A percentile compares a stretch with the other conserved stretches of the same genome.
phyloP scores from a whole-genome alignment of 768 basidiomycete species.

The Boletales sp. region DNA sequence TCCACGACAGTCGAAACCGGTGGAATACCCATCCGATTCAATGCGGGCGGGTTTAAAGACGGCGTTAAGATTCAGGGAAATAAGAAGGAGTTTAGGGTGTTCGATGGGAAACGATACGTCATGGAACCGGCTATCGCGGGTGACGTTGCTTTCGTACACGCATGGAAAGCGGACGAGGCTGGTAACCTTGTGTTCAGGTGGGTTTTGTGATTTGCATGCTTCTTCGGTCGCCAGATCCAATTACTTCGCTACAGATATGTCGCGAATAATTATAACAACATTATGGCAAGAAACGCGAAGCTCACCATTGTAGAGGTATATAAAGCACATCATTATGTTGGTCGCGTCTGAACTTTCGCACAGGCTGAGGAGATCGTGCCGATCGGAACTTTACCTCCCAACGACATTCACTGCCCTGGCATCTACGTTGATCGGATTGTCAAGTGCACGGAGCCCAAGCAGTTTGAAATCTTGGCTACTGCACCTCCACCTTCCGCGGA shows the following conservation, averaged over 20 bases:
- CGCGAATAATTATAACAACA: conserved; percentile 77
- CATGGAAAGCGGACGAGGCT: conserved; percentile 88
- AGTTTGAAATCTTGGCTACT: conserved; percentile 68
- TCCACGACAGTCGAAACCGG: conserved; percentile 75
- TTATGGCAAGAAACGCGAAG: conserved; percentile 84
- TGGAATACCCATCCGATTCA: conserved; percentile 72
- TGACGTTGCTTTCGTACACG: conserved; percentile 78
- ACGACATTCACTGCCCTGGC: conserved; percentile 75
- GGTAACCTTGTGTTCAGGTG: conserved; percentile 88
- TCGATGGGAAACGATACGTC: conserved; percentile 71
- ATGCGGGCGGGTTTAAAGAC: conserved; percentile 61
- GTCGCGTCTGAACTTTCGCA: neutral
- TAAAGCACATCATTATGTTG: conserved; percentile 1
- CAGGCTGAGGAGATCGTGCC: conserved; percentile 88
- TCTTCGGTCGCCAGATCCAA: neutral
- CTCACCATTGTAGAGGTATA: conserved; percentile 82
- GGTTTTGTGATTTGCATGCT: conserved; percentile 1
- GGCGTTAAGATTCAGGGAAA: conserved; percentile 69
- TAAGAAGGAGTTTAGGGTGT: conserved; percentile 67
- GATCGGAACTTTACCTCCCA: conserved; percentile 72
- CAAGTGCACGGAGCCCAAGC: conserved; percentile 65
- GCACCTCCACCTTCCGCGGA: conserved; percentile 40
- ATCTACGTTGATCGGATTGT: conserved; percentile 87
- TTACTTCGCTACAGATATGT: conserved; percentile 53
- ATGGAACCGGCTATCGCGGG: conserved; percentile 75